These are phyloP conservation scores for Musa balbisiana DNA, from an alignment of 202 grass and related monocot genomes.

Conservation along the genomic window DNA sequence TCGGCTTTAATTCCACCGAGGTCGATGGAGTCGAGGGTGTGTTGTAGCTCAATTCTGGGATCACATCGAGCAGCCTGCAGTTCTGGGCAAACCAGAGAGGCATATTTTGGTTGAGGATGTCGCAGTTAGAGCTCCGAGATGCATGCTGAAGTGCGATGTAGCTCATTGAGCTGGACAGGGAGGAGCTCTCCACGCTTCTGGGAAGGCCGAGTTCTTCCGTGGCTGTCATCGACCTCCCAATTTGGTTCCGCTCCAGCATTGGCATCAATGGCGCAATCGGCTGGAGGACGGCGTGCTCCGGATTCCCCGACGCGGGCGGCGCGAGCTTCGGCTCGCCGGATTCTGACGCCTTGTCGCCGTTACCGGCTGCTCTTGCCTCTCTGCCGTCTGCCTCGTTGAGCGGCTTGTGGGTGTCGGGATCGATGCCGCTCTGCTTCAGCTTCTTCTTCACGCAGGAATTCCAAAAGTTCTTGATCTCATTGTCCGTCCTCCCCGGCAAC, in stretches of 20 bases:
- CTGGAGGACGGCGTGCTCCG: not conserved
- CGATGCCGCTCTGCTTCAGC: conserved; percentile 61
- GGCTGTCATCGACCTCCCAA: conserved; percentile 36
- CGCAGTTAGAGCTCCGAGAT: conserved; percentile 13
- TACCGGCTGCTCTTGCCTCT: conserved; percentile 26
- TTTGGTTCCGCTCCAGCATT: conserved; percentile 32
- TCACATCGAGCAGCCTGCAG: not conserved
- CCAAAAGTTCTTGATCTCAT: conserved; percentile 98
- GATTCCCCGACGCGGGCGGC: not conserved
- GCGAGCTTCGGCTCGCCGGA: conserved; percentile 45
- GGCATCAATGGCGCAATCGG: conserved; percentile 16
- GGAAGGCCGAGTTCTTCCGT: conserved; percentile 23
- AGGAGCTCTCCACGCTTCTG: conserved; percentile 35
- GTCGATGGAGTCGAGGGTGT: conserved; percentile 28
- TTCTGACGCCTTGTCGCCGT: conserved; percentile 40
- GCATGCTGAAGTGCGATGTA: conserved; percentile 49
- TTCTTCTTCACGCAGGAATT: conserved; percentile 95
- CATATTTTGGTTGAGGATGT: conserved; percentile 20
- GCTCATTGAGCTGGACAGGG: conserved; percentile 23
- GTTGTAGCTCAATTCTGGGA: conserved; percentile 42
- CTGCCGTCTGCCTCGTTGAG: conserved; percentile 33
- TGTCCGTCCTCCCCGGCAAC: conserved; percentile 91
- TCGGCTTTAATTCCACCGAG: conserved; percentile 28
- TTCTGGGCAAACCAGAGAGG: conserved; percentile 55
- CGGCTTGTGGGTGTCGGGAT: conserved; percentile 64